Conservation (phyloP, 2,329 filamentous ascomycete genomes). For the Paecilomyces fulvus region DNA sequence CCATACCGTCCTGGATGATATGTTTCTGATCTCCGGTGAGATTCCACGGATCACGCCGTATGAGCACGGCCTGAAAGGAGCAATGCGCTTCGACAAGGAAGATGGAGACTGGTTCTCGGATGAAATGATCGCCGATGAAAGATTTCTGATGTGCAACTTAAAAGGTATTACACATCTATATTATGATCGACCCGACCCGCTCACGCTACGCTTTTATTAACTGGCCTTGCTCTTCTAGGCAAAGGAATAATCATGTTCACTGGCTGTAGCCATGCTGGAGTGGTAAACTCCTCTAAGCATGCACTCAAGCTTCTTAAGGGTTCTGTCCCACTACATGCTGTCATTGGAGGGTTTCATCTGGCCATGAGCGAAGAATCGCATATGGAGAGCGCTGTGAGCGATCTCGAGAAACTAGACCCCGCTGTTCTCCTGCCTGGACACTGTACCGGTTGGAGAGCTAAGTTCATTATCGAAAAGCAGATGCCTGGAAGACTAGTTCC, state of each 20-base stretch:
- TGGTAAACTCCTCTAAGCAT: constrained; percentile 44
- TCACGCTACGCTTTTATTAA: not conserved
- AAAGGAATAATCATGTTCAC: constrained; percentile 49
- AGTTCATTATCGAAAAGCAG: constrained; percentile 43
- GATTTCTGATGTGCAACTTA: constrained; percentile 46
- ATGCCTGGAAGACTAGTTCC: constrained; percentile 45
- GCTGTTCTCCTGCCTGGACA: constrained; percentile 47
- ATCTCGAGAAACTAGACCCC: constrained; percentile 40
- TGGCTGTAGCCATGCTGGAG: constrained; percentile 48
- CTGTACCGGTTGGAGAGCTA: constrained; percentile 49
- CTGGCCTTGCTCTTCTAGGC: constrained; percentile 17
- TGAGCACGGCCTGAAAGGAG: constrained; percentile 40
- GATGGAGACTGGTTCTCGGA: constrained; percentile 40
- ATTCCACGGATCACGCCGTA: constrained; percentile 45
- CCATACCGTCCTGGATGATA: constrained; percentile 42
- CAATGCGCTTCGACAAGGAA: constrained; percentile 34
- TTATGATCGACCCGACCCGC: not conserved
- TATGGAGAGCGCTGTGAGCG: constrained; percentile 39
- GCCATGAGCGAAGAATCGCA: constrained; percentile 38
- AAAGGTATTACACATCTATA: constrained; percentile 32
- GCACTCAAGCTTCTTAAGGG: constrained; percentile 33
- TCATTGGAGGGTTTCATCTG: constrained; percentile 48
- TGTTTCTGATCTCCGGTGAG: constrained; percentile 47
- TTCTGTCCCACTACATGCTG: constrained; percentile 38
- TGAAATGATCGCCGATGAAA: constrained; percentile 44